Conservation (phyloP, 192 early-diverging fungal genomes). For the Linnemannia schmuckeri region DNA sequence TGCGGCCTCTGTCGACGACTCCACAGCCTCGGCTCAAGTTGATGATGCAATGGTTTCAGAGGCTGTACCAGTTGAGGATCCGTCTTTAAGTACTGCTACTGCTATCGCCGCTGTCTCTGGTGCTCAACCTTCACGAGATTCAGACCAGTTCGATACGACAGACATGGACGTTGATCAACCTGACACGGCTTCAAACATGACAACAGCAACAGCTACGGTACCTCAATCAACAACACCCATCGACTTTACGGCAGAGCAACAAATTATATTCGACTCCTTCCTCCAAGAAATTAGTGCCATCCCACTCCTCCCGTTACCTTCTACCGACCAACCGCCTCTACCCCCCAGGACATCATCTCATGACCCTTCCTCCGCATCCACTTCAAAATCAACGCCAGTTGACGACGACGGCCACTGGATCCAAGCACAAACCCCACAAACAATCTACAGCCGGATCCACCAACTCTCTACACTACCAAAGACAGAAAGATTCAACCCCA, state of each 20-base stretch:
- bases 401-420: conserved; percentile 14
- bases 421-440: conserved; percentile 11
- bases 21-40: background rate
- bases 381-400: background rate
- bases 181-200: background rate
- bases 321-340: conserved; percentile 18
- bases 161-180: background rate
- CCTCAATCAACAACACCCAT: background rate
- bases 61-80: background rate
- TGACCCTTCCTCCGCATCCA: background rate
- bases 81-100: background rate
- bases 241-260: conserved; percentile 24
- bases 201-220: background rate
- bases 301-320: background rate
- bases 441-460: conserved; percentile 43
- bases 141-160: background rate
- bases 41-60: background rate
- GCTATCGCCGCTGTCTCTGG: background rate
- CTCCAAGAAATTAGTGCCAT: conserved; percentile 26
- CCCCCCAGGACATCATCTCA: background rate
- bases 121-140: background rate
- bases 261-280: conserved; percentile 24
- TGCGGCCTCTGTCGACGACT: conserved; percentile 22
- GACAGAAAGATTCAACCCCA: conserved; percentile 9
- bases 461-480: conserved; percentile 20